These are phyloP conservation scores for Marasmius fiardii DNA, from an alignment of 1,284 basidiomycete genomes.

Conservation along the genomic window DNA sequence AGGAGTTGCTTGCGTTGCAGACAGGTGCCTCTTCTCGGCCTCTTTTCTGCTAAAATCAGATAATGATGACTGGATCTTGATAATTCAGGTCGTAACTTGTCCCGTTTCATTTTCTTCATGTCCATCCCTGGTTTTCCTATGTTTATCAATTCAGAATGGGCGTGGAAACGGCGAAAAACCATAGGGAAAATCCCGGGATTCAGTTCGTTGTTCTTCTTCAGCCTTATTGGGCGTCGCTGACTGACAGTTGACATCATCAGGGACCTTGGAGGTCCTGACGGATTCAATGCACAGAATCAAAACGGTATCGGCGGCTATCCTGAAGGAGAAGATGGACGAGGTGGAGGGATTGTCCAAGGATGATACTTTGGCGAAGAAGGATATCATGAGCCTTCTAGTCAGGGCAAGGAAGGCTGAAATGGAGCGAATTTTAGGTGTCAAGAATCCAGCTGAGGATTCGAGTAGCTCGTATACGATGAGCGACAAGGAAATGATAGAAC, in stretches of 20 bases:
- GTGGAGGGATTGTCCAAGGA: conserved; percentile 4
- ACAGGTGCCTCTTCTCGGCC: conserved; percentile 32
- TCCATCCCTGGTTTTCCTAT: conserved; percentile 33
- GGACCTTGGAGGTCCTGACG: conserved; percentile 26
- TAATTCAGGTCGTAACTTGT: conserved; percentile 31
- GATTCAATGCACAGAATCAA: conserved; percentile 41
- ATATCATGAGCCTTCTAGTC: conserved; percentile 49
- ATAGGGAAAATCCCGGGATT: conserved; percentile 24
- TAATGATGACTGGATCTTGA: too few species aligned
- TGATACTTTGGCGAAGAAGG: conserved; percentile 41
- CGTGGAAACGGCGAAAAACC: conserved; percentile 32
- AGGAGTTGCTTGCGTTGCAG: conserved; percentile 38
- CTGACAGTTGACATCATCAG: conserved; percentile 16
- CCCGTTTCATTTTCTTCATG: conserved; percentile 33
- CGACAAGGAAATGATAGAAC: conserved; percentile 46
- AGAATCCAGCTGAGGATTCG: not conserved
- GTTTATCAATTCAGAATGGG: conserved; percentile 31
- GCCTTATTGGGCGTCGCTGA: not conserved
- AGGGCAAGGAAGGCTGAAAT: conserved; percentile 35
- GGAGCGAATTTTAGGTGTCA: conserved; percentile 17
- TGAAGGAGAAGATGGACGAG: conserved; percentile 38
- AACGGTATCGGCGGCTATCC: conserved; percentile 34
- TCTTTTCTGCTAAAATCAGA: not conserved
- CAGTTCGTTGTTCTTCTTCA: conserved; percentile 16
- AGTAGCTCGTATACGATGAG: conserved; percentile 35